Percentiles rank a stretch among this genome's conserved stretches.
phyloP scores from a whole-genome alignment of 306 rosid species.

The Fagus crenata region DNA sequence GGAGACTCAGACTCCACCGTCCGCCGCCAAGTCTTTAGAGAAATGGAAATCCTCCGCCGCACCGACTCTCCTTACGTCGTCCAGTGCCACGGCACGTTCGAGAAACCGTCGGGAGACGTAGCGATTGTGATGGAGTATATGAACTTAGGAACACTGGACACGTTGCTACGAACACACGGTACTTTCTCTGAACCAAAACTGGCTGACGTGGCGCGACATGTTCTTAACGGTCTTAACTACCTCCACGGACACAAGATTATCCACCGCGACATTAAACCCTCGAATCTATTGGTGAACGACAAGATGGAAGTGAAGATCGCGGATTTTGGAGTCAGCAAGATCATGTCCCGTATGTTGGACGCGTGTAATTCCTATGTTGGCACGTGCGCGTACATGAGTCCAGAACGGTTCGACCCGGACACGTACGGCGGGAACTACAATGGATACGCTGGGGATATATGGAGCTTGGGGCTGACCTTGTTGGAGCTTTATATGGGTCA shows the following conservation, averaged over 20 bases:
- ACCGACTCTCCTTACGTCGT: slow-evolving; percentile 70
- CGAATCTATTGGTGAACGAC: slow-evolving; percentile 61
- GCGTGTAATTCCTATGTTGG: slow-evolving; percentile 88
- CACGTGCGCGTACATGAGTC: slow-evolving; percentile 97
- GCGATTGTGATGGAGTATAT: slow-evolving; percentile 76
- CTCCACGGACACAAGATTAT: slow-evolving; percentile 79
- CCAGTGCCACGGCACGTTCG: slow-evolving; percentile 61
- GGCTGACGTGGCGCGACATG: slow-evolving; percentile 58
- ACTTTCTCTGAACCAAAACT: slow-evolving; percentile 58
- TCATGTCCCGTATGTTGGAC: slow-evolving; percentile 69
- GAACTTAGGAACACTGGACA: slow-evolving; percentile 68
- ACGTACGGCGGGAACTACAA: slow-evolving; percentile 71
- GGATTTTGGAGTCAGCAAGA: slow-evolving; percentile 86
- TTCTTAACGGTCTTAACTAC: slow-evolving; percentile 62
- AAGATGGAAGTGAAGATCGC: slow-evolving; percentile 70
- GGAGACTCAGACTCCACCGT: slow-evolving; percentile 49
- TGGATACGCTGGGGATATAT: slow-evolving; percentile 77
- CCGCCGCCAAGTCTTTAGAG: slow-evolving; percentile 69
- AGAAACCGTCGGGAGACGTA: slow-evolving; percentile 78
- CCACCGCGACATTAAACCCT: slow-evolving; percentile 85
- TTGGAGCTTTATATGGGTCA: slow-evolving; percentile 90
- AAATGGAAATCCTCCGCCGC: slow-evolving; percentile 77
- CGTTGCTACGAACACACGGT: slow-evolving; percentile 40
- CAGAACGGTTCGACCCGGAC: slow-evolving; percentile 92
- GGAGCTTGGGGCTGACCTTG: slow-evolving; percentile 88